Conservation (phyloP, 1,284 basidiomycete genomes). For the Tilletia walkeri region DNA sequence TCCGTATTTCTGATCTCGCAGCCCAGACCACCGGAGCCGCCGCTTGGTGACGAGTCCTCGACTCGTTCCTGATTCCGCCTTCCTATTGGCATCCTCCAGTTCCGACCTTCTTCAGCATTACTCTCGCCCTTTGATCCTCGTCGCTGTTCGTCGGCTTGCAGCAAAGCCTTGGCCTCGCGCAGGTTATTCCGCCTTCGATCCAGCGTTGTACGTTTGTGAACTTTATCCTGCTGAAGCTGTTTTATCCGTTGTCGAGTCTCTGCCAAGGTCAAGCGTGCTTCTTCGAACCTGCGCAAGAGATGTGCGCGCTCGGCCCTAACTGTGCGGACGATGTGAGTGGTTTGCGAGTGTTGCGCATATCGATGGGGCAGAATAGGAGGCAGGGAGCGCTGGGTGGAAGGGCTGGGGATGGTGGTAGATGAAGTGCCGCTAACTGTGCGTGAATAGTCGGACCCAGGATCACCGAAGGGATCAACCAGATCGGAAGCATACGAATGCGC, state of each 20-base stretch:
- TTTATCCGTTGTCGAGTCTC: background rate
- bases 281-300: background rate
- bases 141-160: background rate
- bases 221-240: background rate
- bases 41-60: background rate
- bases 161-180: background rate
- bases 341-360: background rate
- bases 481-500: background rate
- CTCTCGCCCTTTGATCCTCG: background rate
- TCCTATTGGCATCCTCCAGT: background rate
- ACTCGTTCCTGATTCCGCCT: background rate
- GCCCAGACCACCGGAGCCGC: background rate
- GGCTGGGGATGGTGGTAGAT: background rate
- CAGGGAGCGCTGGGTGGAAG: conserved; percentile 3
- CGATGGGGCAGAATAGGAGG: conserved; percentile 13
- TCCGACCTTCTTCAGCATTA: background rate
- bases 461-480: conserved; percentile 5
- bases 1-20: conserved; percentile 24
- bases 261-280: background rate
- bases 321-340: background rate
- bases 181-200: conserved; percentile 15
- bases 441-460: conserved; percentile 9
- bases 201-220: background rate
- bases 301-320: background rate
- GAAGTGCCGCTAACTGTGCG: background rate